Percentiles rank a stretch among this genome's conserved stretches.
Conservation (phyloP, 805 yeast genomes). For the Ogataea methanolica region DNA sequence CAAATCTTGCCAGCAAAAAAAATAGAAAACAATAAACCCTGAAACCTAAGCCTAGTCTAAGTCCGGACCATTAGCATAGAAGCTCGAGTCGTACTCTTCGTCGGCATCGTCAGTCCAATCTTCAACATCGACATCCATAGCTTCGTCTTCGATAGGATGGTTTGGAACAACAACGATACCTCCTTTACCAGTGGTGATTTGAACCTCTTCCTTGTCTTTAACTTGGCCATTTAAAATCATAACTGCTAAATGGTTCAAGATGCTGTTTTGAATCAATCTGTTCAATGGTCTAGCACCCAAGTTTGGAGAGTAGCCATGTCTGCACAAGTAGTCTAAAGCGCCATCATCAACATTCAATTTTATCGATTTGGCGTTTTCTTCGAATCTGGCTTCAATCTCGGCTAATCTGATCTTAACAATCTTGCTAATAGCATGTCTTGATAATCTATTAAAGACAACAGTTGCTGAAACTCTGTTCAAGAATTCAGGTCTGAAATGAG, state of each 20-base stretch:
- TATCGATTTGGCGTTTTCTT: conserved; percentile 74
- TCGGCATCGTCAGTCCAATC: conserved; percentile 63
- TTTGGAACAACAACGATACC: conserved; percentile 83
- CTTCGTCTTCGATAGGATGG: conserved; percentile 58
- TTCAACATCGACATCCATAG: conserved; percentile 52
- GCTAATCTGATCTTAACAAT: conserved; percentile 80
- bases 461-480: conserved; percentile 92
- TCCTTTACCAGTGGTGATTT: conserved; percentile 49
- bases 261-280: conserved; percentile 83
- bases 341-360: conserved; percentile 65
- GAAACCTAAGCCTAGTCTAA: conserved; percentile 15
- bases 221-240: conserved; percentile 83
- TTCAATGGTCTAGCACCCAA: conserved; percentile 96
- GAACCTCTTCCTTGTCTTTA: conserved; percentile 81
- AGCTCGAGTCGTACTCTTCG: conserved; percentile 40
- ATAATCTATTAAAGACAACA: conserved; percentile 87
- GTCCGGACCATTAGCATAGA: conserved; percentile 13
- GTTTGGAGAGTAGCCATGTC: conserved; percentile 85
- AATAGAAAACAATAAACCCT: neutral
- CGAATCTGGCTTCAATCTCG: conserved; percentile 85
- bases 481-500: conserved; percentile 96
- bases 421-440: conserved; percentile 86
- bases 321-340: conserved; percentile 79
- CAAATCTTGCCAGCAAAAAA: neutral
- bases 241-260: conserved; percentile 86